Evolutionary conservation across 495 filamentous ascomycete species (phyloP), one percentile per base, ranked within the genome.

Genomic region (Chaetomidium leptoderma): DNA sequence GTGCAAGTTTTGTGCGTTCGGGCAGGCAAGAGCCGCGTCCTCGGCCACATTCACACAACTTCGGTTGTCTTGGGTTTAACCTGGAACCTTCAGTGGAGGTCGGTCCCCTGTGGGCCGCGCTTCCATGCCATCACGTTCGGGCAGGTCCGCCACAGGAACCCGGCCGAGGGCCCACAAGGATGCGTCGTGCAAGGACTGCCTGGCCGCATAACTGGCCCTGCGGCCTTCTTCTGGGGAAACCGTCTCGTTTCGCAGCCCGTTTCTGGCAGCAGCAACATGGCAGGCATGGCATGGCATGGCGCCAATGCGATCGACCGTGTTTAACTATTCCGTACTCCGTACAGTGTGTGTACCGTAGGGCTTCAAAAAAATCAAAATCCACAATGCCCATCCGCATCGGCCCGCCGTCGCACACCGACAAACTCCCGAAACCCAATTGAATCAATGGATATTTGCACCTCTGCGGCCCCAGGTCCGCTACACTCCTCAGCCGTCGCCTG

Each of bases 121-220:
- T 32, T 49, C n/a, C n/a, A n/a, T n/a, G 23, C 35, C 32, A 16
- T 56, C 29, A 36, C 33, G 44, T 24, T 49, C 54, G 54, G 43
- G 44, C 43, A 39, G 54, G 33, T 57, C 54, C 54, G 44, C 44
- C 53, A 10, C 54, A 49, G 43, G 33, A 40, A 48, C 33, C 43
- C 35, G 30, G 52, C 9, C 1, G 39, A n/a, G n/a, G 45, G 9
- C 44, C 54, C 54, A 57, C 54, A 48, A 49, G 44, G 33, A 32
- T 49, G 54, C 54, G 7, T 45, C 42, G 17, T 39, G 42, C 53
- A 35, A 46, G 40, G 40, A 36, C 53, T 27, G 27, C 40, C 52
- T 23, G 53, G 53, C 17, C 53, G 53, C 53, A 44, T 45, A 53
- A 45, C 19, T n/a, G 43, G 39, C 53, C 32, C 53, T 47, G 53